Evolutionary conservation across 2,329 filamentous ascomycete species (phyloP).

Genomic region (Ophiocordyceps polyrhachis-furcata): DNA sequence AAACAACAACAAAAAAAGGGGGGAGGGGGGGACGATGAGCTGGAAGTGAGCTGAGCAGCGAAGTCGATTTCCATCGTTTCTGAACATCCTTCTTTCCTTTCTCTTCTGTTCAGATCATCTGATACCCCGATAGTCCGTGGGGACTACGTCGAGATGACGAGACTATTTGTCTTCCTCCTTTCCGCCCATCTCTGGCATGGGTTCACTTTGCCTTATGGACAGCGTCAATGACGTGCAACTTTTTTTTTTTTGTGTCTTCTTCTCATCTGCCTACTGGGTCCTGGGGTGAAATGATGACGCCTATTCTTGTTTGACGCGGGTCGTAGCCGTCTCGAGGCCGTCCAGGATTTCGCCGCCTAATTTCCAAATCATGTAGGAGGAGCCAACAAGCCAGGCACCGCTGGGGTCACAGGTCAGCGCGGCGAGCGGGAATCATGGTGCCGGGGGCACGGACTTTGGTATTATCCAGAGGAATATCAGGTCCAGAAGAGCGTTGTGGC

Average conservation of each 20-base stretch:
- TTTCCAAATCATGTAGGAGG: conserved; percentile 30
- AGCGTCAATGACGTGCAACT: neutral
- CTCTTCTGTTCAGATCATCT: neutral
- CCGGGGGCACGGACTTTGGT: conserved; percentile 29
- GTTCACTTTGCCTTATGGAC: neutral
- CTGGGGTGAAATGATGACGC: neutral
- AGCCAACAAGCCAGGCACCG: conserved; percentile 34
- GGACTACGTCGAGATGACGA: neutral
- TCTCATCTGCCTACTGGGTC: neutral
- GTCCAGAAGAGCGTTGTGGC: conserved; percentile 28
- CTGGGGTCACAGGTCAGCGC: conserved; percentile 13
- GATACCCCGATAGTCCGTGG: neutral
- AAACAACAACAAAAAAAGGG: neutral
- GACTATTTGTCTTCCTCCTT: neutral
- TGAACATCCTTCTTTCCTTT: neutral
- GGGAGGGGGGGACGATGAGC: neutral
- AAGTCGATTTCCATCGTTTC: neutral
- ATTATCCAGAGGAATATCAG: conserved; percentile 37
- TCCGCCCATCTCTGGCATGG: neutral
- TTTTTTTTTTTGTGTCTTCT: neutral
- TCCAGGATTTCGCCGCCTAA: conserved; percentile 30
- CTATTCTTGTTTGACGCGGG: conserved; percentile 22
- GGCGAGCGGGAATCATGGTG: neutral
- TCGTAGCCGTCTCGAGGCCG: conserved; percentile 21
- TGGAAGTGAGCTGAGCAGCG: neutral